A percentile compares a stretch with the other conserved stretches of the same genome.
These are phyloP conservation scores for Thelephora ganbajun DNA, from an alignment of 768 basidiomycete genomes.

Conservation along the genomic window DNA sequence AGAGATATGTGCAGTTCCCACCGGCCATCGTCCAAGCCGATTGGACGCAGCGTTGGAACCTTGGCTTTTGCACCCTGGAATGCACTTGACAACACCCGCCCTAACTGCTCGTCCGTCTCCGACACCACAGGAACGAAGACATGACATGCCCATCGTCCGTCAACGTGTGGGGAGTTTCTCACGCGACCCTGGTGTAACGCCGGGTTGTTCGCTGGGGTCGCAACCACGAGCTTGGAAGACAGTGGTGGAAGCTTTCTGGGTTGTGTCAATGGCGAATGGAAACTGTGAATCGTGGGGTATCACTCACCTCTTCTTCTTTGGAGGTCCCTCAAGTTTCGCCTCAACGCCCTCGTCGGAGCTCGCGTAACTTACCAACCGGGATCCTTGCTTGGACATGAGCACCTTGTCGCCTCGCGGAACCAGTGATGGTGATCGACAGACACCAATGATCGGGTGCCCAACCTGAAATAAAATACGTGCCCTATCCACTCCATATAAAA, in stretches of 20 bases:
- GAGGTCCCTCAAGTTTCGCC: no score
- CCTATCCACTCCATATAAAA: no score
- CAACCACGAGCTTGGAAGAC: slow-evolving; percentile 29
- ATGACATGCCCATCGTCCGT: slow-evolving; percentile 76
- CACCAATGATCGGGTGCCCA: no score
- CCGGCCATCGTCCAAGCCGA: slow-evolving; percentile 16
- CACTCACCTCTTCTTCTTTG: no score
- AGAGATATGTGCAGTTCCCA: slow-evolving; percentile 73
- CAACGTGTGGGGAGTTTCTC: slow-evolving; percentile 64
- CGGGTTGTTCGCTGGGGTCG: slow-evolving; percentile 56
- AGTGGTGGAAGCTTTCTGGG: slow-evolving; percentile 43
- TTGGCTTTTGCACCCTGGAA: slow-evolving; percentile 26
- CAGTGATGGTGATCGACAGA: no score
- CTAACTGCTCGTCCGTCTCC: slow-evolving; percentile 27
- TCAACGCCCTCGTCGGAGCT: no score
- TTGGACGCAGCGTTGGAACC: slow-evolving; percentile 34
- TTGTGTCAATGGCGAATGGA: no score
- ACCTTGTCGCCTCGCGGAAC: no score
- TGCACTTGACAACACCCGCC: slow-evolving; percentile 30
- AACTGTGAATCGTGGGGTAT: no score
- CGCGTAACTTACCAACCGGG: no score
- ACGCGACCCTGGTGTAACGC: slow-evolving; percentile 72
- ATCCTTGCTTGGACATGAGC: no score
- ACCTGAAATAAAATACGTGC: no score
- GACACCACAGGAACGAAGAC: slow-evolving; percentile 56